Evolutionary conservation across 306 rosid species (phyloP).

Genomic region (Sphenostylis stenocarpa): DNA sequence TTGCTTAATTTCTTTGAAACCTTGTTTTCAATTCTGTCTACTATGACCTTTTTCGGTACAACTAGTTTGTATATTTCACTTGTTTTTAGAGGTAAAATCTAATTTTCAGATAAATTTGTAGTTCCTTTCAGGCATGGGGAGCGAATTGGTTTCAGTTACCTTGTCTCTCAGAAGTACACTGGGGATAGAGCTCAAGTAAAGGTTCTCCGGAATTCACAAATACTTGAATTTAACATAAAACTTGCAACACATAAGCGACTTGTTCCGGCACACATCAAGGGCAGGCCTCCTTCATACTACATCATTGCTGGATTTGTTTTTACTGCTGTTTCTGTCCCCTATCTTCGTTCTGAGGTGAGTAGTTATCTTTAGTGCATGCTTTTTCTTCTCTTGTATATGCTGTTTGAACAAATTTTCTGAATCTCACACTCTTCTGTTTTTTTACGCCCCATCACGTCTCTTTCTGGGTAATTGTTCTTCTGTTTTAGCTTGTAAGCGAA

Average conservation of each 20-base stretch:
- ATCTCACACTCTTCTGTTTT: background rate
- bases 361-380: background rate
- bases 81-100: slow-evolving; percentile 3
- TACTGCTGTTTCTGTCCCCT: slow-evolving; percentile 83
- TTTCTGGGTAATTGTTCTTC: background rate
- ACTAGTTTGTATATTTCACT: background rate
- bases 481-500: background rate
- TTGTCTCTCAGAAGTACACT: slow-evolving; percentile 79
- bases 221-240: slow-evolving; percentile 57
- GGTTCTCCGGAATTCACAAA: slow-evolving; percentile 65
- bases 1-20: background rate
- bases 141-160: slow-evolving; percentile 94
- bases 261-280: slow-evolving; percentile 88
- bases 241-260: slow-evolving; percentile 74
- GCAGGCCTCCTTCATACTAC: slow-evolving; percentile 95
- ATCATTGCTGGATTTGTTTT: slow-evolving; percentile 95
- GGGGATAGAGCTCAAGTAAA: slow-evolving; percentile 62
- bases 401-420: background rate
- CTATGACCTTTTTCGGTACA: background rate
- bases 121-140: slow-evolving; percentile 95
- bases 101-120: slow-evolving; percentile 39
- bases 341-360: slow-evolving; percentile 98
- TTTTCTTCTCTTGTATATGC: background rate
- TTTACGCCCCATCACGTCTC: background rate
- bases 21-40: background rate